Conservation (phyloP, 1,284 basidiomycete species). For the Melanopsichium pennsylvanicum region DNA sequence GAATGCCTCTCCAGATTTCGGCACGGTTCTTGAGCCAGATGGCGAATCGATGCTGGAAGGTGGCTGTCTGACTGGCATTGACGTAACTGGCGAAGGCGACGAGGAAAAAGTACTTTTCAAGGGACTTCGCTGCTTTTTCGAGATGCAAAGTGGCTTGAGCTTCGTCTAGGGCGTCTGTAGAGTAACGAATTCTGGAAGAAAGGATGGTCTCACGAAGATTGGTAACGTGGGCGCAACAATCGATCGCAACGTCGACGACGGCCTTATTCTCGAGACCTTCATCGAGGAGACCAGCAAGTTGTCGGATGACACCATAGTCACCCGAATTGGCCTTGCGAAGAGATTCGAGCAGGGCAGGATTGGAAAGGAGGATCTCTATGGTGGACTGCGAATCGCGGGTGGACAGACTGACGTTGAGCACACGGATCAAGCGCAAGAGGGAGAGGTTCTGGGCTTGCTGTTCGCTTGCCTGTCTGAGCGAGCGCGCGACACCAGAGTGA, state of each 20-base stretch:
- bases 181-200: slow-evolving; percentile 52
- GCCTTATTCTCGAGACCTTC: slow-evolving; percentile 60
- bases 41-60: slow-evolving; percentile 79
- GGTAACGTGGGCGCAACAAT: slow-evolving; percentile 60
- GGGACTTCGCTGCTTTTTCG: slow-evolving; percentile 62
- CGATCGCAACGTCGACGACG: slow-evolving; percentile 61
- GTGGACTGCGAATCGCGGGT: slow-evolving; percentile 51
- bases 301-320: slow-evolving; percentile 60
- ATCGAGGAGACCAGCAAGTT: slow-evolving; percentile 61
- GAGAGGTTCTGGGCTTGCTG: slow-evolving; percentile 85
- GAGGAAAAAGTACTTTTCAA: slow-evolving; percentile 82
- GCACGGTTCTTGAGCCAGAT: slow-evolving; percentile 84
- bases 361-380: slow-evolving; percentile 57
- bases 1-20: slow-evolving; percentile 81
- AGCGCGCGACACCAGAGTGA: slow-evolving; percentile 41
- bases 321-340: slow-evolving; percentile 60
- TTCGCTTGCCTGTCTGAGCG: slow-evolving; percentile 65
- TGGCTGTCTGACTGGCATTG: slow-evolving; percentile 73
- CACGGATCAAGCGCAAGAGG: slow-evolving; percentile 81
- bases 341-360: slow-evolving; percentile 57
- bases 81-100: slow-evolving; percentile 93
- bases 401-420: slow-evolving; percentile 78
- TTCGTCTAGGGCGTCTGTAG: slow-evolving; percentile 52
- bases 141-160: slow-evolving; percentile 46
- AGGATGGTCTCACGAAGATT: slow-evolving; percentile 64